Evolutionary conservation across 768 basidiomycete species (phyloP).

Genomic region (Sporobolomyces phaffii): DNA sequence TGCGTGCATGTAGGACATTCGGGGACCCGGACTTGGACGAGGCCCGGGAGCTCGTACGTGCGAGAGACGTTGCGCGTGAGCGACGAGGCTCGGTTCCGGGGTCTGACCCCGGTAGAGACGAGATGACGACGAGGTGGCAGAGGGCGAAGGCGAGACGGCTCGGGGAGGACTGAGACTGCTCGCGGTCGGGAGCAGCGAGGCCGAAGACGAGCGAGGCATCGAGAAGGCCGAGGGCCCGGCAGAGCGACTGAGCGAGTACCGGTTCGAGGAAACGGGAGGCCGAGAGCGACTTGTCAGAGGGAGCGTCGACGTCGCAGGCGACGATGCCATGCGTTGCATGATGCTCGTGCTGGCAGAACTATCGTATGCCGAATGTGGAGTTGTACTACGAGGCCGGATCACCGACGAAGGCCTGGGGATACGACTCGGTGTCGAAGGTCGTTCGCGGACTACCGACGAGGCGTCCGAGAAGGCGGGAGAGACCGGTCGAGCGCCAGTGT

Average conservation of each 20-base stretch:
- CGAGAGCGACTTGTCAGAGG: not conserved
- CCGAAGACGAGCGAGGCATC: constrained; percentile 41
- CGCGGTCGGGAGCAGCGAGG: constrained; percentile 40
- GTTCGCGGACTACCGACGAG: constrained; percentile 9
- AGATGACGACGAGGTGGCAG: constrained; percentile 46
- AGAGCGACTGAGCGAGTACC: constrained; percentile 13
- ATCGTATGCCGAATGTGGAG: constrained; percentile 14
- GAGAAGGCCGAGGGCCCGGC: not conserved
- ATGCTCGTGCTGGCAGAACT: constrained; percentile 3
- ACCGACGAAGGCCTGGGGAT: constrained; percentile 26
- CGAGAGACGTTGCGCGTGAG: constrained; percentile 53
- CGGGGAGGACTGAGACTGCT: constrained; percentile 15
- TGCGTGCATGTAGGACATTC: not conserved
- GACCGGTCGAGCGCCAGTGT: constrained; percentile 7
- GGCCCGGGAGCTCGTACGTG: constrained; percentile 2
- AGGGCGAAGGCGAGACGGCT: constrained; percentile 52
- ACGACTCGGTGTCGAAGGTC: constrained; percentile 28
- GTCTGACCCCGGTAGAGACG: constrained; percentile 51
- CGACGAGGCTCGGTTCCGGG: constrained; percentile 59
- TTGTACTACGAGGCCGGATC: constrained; percentile 3
- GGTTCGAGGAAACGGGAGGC: not conserved
- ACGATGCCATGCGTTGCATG: constrained; percentile 32
- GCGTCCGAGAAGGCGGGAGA: constrained; percentile 33
- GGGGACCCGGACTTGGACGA: constrained; percentile 15
- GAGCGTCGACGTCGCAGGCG: not conserved